Evolutionary conservation across 139 green algal genomes (phyloP).

Genomic region (Zygnema circumcarinatum): DNA sequence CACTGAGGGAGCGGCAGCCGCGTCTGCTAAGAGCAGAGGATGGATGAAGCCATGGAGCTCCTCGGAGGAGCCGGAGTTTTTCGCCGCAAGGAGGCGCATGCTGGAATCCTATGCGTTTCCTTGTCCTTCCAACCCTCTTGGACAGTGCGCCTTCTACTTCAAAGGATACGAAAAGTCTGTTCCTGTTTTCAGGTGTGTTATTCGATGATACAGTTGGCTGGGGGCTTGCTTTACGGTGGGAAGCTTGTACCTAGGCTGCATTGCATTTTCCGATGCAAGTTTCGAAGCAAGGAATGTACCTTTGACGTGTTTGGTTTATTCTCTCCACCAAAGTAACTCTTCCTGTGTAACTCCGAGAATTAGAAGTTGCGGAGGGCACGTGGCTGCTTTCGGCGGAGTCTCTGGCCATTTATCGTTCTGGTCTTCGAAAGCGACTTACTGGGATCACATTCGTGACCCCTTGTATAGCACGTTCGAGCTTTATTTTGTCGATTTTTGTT

Average conservation of each 20-base stretch:
- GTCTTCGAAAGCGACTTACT: no score
- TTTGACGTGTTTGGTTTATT: not conserved
- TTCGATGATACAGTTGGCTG: not conserved
- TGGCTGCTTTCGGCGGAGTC: no score
- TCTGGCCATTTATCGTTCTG: no score
- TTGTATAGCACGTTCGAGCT: no score
- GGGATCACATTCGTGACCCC: no score
- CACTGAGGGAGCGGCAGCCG: not conserved
- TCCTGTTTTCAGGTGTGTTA: constrained; percentile 14
- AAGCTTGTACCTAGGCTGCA: not conserved
- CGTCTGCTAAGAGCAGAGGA: not conserved
- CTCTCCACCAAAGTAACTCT: not conserved
- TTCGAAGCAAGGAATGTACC: not conserved
- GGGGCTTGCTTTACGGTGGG: not conserved
- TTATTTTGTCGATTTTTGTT: no score
- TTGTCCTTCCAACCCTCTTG: constrained; percentile 13
- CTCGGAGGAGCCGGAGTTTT: not conserved
- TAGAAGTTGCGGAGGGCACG: no score
- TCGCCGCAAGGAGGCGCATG: not conserved
- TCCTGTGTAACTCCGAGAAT: not conserved
- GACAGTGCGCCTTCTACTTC: constrained; percentile 39
- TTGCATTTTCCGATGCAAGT: not conserved
- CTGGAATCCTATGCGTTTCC: not conserved
- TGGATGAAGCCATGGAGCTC: not conserved
- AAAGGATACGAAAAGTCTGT: constrained; percentile 27